Evolutionary conservation across 2,329 filamentous ascomycete genomes (phyloP).

Genomic region (Aureobasidium vineae): DNA sequence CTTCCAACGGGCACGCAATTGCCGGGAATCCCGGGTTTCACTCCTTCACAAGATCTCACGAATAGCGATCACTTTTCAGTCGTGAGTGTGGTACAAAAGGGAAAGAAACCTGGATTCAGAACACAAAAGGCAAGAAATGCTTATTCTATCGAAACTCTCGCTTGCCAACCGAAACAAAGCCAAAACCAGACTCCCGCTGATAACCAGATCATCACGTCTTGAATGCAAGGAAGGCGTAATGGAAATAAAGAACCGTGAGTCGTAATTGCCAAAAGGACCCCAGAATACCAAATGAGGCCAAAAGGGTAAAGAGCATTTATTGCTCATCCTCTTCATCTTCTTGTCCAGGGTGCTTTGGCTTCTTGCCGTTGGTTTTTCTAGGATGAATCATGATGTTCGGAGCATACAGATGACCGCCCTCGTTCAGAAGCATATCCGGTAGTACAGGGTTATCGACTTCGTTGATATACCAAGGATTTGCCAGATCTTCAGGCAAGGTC

Average conservation of each 20-base stretch:
- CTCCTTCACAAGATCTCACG: too few relatives aligned
- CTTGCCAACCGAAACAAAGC: neutral
- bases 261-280: neutral
- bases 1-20: too few relatives aligned
- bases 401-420: conserved; percentile 38
- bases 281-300: neutral
- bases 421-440: conserved; percentile 36
- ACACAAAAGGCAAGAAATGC: neutral
- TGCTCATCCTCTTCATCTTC: conserved; percentile 5
- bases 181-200: neutral
- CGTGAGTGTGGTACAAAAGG: too few relatives aligned
- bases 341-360: conserved; percentile 8
- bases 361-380: conserved; percentile 37
- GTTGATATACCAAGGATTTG: conserved; percentile 38
- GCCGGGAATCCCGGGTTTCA: too few relatives aligned
- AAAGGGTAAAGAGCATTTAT: neutral
- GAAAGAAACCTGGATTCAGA: neutral
- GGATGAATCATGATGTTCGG: conserved; percentile 44
- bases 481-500: conserved; percentile 38
- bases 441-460: conserved; percentile 30
- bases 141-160: neutral
- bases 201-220: neutral
- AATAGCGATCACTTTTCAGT: too few relatives aligned
- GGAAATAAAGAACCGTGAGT: neutral
- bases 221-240: neutral